Base-by-base conservation (phyloP, 352 stramenopile species). In the Pythium brachiatum region DNA sequence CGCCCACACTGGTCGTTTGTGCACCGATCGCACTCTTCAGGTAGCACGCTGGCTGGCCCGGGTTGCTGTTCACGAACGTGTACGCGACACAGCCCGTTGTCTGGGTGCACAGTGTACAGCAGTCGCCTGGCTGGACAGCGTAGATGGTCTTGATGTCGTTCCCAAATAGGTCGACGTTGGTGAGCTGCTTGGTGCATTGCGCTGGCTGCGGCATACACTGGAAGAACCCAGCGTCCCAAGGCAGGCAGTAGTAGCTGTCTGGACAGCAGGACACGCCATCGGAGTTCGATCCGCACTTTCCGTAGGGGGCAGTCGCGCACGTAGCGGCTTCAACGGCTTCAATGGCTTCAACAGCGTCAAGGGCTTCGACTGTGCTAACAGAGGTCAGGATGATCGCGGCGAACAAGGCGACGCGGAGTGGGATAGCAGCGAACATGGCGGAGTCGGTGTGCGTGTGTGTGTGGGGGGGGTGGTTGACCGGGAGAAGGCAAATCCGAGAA, bases 81-180 rank as follows among this genome's bases (percentile, higher is more conserved):
- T 80, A 80, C 6, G 36, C 72, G 15, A 63, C 58, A 54, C 72
- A 79, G 20, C 63, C 66, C 5, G 60, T 7, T 2, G 69, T 79
- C 41, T 60, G 43, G 8, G 62, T 32, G 52, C 72, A 79, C 53
- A 71, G 48, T 7, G 44, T 54, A 36, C 72, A 79, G 53, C 73
- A 80, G 21, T 70, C 62, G 34, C 39, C 34, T 3, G 72, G 72
- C 32, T 70, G 44, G 13, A 75, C 7, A 2, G 25, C 60, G 56
- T 70, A 74, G 21, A 73, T 56, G 27, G 62, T 71, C 25, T 63
- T 34, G 21, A 86, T 44, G 66, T 86, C 72, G 53, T 78, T 68
- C 39, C 76, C 76, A 52, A 65, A 72, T n/a, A 79, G 79, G 53
- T 81, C 76, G 3, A 75, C 55, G 61, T 78, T 66, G 15, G 68